phyloP scores from a whole-genome alignment of 2,329 filamentous ascomycete species.

The Colletotrichum sp. region DNA sequence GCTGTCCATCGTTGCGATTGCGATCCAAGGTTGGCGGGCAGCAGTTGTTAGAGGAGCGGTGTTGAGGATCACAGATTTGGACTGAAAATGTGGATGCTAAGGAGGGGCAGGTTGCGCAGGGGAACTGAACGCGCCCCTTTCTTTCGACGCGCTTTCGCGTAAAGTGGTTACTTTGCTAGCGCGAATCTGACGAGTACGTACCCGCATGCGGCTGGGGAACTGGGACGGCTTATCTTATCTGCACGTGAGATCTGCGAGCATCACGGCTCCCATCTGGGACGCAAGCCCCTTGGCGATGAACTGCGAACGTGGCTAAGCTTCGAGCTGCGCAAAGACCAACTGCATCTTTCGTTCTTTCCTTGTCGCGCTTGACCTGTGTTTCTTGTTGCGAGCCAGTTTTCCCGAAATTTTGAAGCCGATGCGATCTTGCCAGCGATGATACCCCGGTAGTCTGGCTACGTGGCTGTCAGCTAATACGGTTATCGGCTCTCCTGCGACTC shows the following conservation, averaged over 20 bases:
- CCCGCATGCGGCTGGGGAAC: background rate
- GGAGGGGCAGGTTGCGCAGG: slow-evolving; percentile 17
- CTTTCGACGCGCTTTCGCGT: slow-evolving; percentile 3
- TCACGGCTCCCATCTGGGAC: background rate
- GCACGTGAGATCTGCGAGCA: background rate
- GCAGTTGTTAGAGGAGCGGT: background rate
- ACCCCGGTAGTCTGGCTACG: slow-evolving; percentile 47
- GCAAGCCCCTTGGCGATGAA: background rate
- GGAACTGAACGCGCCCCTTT: slow-evolving; percentile 15
- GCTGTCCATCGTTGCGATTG: slow-evolving; percentile 71
- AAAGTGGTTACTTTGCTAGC: slow-evolving; percentile 16
- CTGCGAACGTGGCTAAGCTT: slow-evolving; percentile 15
- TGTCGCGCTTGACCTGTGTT: background rate
- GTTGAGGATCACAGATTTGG: slow-evolving; percentile 3
- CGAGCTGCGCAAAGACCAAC: slow-evolving; percentile 4
- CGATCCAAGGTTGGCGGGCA: background rate
- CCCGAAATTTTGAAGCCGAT: background rate
- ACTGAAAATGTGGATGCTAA: slow-evolving; percentile 17
- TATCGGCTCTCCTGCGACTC: slow-evolving; percentile 31
- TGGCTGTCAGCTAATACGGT: slow-evolving; percentile 40
- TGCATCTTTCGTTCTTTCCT: slow-evolving; percentile 2
- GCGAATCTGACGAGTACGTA: background rate
- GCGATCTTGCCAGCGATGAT: slow-evolving; percentile 47
- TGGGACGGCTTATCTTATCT: background rate
- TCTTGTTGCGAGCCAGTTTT: background rate